Percentiles rank a stretch among this genome's conserved stretches.
phyloP scores from a whole-genome alignment of 805 yeast species.

The Hanseniaspora mollemarum region DNA sequence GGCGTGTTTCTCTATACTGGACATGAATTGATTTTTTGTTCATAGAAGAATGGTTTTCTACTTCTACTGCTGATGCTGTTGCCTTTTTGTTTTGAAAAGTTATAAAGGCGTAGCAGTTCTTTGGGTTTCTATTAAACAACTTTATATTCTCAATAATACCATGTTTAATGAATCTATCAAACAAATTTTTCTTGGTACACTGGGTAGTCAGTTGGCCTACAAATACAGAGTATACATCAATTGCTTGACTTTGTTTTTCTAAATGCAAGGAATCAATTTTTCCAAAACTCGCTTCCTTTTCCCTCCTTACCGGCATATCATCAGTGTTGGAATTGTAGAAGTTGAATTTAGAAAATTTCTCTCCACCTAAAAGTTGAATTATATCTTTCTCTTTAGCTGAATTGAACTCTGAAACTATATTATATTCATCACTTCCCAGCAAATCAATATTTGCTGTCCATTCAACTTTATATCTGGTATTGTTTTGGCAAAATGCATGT shows the following conservation, averaged over 20 bases:
- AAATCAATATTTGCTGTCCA: conserved; percentile 80
- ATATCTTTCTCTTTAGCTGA: neutral
- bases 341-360: neutral
- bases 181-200: conserved; percentile 45
- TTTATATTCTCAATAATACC: conserved; percentile 52
- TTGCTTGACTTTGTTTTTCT: conserved; percentile 22
- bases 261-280: no score
- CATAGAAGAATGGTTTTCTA: conserved; percentile 71
- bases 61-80: conserved; percentile 79
- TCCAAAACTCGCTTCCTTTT: neutral
- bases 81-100: conserved; percentile 52
- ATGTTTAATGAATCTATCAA: conserved; percentile 50
- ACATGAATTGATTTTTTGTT: conserved; percentile 70
- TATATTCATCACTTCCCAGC: conserved; percentile 21
- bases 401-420: conserved; percentile 19
- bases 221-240: conserved; percentile 65
- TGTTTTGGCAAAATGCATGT: conserved; percentile 53
- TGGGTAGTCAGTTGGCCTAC: conserved; percentile 57
- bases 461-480: conserved; percentile 48
- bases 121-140: conserved; percentile 41
- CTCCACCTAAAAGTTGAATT: neutral
- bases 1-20: conserved; percentile 59
- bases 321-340: neutral
- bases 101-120: conserved; percentile 57
- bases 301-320: no score